phyloP scores from a whole-genome alignment of 805 yeast species.

The Zygotorulaspora florentina region DNA sequence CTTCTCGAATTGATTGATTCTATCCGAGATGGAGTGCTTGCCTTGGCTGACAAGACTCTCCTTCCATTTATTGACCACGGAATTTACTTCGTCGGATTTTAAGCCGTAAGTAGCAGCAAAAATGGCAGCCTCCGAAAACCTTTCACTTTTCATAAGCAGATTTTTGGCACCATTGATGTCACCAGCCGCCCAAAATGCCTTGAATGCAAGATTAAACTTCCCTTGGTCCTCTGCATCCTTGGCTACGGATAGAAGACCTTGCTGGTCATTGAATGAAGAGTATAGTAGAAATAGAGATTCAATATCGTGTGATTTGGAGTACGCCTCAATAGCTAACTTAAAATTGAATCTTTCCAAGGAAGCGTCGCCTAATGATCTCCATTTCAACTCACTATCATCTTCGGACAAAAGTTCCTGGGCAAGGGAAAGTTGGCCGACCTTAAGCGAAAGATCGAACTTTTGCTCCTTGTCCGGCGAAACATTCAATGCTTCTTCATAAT shows the following conservation, averaged over 20 bases:
- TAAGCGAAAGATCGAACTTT: constrained; percentile 82
- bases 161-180: constrained; percentile 60
- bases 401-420: constrained; percentile 65
- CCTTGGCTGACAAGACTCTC: constrained; percentile 46
- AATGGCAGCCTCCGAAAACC: constrained; percentile 81
- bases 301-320: constrained; percentile 71
- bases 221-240: constrained; percentile 65
- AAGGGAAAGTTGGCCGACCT: constrained; percentile 62
- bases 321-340: constrained; percentile 74
- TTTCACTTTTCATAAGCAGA: constrained; percentile 60
- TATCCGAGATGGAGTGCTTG: constrained; percentile 54
- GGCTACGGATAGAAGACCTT: constrained; percentile 60
- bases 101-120: constrained; percentile 67
- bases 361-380: constrained; percentile 89
- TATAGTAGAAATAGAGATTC: constrained; percentile 78
- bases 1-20: constrained; percentile 47
- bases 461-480: constrained; percentile 87
- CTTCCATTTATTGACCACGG: constrained; percentile 65
- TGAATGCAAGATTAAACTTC: constrained; percentile 84
- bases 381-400: constrained; percentile 60
- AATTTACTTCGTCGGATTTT: constrained; percentile 42
- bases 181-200: constrained; percentile 84
- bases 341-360: constrained; percentile 77
- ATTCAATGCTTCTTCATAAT: constrained; percentile 73
- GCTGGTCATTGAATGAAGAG: constrained; percentile 71